These are phyloP conservation scores for Kodamaea fungicola DNA, from an alignment of 1,139 yeast genomes.

Conservation along the genomic window DNA sequence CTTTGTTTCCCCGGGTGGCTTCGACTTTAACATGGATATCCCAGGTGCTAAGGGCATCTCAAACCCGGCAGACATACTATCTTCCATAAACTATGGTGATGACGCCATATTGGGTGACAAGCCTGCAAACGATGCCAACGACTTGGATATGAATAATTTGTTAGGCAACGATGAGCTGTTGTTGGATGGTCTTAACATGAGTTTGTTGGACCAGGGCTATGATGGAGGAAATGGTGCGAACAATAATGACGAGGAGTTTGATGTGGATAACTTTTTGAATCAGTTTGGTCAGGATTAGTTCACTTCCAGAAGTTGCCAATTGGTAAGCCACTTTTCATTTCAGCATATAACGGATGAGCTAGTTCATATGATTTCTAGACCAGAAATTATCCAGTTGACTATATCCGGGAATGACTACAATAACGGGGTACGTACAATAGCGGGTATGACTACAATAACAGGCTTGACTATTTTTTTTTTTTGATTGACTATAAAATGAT, in stretches of 20 bases:
- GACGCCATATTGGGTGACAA: slow-evolving; percentile 8
- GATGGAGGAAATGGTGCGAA: slow-evolving; percentile 20
- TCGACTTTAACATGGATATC: slow-evolving; percentile 30
- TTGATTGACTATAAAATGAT: too few relatives aligned
- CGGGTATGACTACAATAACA: too few relatives aligned
- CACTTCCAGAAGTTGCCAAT: too few relatives aligned
- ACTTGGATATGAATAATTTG: slow-evolving; percentile 39
- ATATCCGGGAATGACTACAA: too few relatives aligned
- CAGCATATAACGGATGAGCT: too few relatives aligned
- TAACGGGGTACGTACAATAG: too few relatives aligned
- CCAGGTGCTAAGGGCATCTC: slow-evolving; percentile 24
- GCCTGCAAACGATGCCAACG: slow-evolving; percentile 12
- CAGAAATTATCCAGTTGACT: too few relatives aligned
- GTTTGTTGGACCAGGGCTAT: slow-evolving; percentile 35
- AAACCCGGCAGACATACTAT: slow-evolving; percentile 39
- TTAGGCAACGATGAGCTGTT: slow-evolving; percentile 44
- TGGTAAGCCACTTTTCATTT: too few relatives aligned
- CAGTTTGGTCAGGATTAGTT: slow-evolving; percentile 32
- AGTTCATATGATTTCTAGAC: too few relatives aligned
- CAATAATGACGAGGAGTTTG: slow-evolving; percentile 39
- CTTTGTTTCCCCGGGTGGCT: slow-evolving; percentile 24
- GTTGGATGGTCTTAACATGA: slow-evolving; percentile 44
- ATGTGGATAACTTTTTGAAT: slow-evolving; percentile 45
- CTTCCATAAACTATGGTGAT: slow-evolving; percentile 29
- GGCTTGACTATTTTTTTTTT: too few relatives aligned